Evolutionary conservation across 495 filamentous ascomycete species (phyloP), one percentile per base, ranked within the genome.

Genomic region (Aspergillus taichungensis): DNA sequence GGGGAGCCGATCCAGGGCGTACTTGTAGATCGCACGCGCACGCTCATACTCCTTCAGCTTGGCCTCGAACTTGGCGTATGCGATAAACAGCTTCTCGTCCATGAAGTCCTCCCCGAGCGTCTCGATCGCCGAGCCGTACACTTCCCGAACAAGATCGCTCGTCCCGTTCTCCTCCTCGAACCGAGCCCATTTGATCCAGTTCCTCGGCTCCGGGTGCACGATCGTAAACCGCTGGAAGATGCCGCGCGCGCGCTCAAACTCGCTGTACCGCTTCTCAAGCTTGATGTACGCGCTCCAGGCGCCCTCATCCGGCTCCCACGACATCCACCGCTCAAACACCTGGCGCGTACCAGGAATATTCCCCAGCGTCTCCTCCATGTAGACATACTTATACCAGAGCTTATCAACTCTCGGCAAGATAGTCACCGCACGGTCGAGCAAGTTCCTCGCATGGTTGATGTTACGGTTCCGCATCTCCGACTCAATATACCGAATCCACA

Each of bases 141-240:
- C 92, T 49, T 97, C 90, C 34, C 92, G 77, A 6, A 98, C 92
- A 54, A 90, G 57, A 57, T 95, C 92, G 55, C 80, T 85, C 0
- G 88, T 94, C 5, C 92, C 92, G 54, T 78, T 84, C 56, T 98
- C 94, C 64, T 96, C 92, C 60, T 98, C 92, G 54, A 96, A 98
- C 34, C 88, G 81, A 50, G 92, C 83, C 92, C 92, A 98, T 63
- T 96, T 97, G 61, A 97, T 88, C 94, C 94, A 98, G 52, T 96
- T 97, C 62, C 82, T 77, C 30, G 92, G 87, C 56, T 98, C 91
- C 7, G 94, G 89, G 57, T 96, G 94, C 3, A 98, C 91, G 34
- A 88, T 75, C 3, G 88, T 95, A 54, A 95, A 95, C 11, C 88
- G 79, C 55, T 89, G 79, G 63, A 94, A 96, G 42, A 97, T 89